phyloP scores from a whole-genome alignment of 1,284 basidiomycete species.

The Wolfiporia cocos region DNA sequence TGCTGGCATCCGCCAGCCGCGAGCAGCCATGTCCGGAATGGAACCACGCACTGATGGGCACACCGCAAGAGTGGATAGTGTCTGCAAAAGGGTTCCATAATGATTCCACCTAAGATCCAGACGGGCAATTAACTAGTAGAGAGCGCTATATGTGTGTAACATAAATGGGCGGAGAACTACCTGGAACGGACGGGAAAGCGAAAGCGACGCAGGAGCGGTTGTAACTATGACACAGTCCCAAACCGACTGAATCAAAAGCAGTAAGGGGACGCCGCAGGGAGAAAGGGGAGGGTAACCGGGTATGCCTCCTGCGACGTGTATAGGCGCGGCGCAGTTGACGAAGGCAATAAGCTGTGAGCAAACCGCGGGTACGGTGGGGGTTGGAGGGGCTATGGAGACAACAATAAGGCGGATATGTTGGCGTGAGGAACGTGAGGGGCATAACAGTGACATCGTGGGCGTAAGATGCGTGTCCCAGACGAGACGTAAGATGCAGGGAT shows the following conservation, averaged over 20 bases:
- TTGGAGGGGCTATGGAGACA: background rate
- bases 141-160: constrained; percentile 7
- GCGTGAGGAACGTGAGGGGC: constrained; percentile 4
- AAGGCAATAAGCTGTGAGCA: background rate
- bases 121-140: constrained; percentile 9
- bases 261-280: background rate
- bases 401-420: background rate
- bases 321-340: no score
- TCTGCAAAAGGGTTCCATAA: no score
- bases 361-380: background rate
- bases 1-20: no score
- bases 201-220: background rate
- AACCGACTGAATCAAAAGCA: background rate
- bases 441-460: background rate
- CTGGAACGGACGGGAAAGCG: background rate
- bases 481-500: background rate
- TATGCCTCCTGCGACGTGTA: no score
- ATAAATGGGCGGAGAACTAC: constrained; percentile 7
- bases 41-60: no score
- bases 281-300: background rate
- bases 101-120: constrained; percentile 1
- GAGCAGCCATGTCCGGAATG: no score
- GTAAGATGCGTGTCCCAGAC: background rate
- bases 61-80: no score
- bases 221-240: constrained; percentile 6